Conservation (phyloP, 441 rosid genomes). For the Populus hybrid region DNA sequence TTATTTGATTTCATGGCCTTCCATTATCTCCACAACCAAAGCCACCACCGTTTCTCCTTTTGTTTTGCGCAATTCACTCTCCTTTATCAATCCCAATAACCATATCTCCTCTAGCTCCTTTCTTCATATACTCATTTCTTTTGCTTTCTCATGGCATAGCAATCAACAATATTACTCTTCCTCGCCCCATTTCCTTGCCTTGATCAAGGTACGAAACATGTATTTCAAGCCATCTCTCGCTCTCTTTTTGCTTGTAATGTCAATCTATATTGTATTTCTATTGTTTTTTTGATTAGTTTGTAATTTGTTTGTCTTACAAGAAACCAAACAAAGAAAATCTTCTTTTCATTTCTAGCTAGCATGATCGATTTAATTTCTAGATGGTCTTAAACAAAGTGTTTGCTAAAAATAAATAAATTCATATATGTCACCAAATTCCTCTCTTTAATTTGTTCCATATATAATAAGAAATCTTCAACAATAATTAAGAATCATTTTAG, state of each 20-base stretch:
- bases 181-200: constrained; percentile 15
- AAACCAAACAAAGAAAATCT: not conserved
- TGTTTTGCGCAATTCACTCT: constrained; percentile 32
- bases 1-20: constrained; percentile 5
- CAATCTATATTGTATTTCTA: not conserved
- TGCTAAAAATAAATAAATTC: not conserved
- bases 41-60: constrained; percentile 4
- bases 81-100: constrained; percentile 18
- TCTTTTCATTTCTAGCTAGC: not conserved
- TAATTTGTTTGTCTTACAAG: not conserved
- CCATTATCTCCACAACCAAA: constrained; percentile 2
- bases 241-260: not conserved
- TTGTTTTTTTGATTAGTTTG: not conserved
- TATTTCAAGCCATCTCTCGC: not conserved
- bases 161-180: constrained; percentile 4
- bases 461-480: too few relatives aligned
- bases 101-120: not conserved
- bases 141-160: constrained; percentile 9
- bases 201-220: constrained; percentile 31
- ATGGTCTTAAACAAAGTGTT: not conserved
- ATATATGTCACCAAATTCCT: not conserved
- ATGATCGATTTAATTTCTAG: not conserved
- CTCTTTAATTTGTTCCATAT: not conserved
- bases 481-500: too few relatives aligned
- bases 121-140: constrained; percentile 13